Evolutionary conservation across 192 early-diverging fungal species (phyloP).

Genomic region (Coemansia sp.): DNA sequence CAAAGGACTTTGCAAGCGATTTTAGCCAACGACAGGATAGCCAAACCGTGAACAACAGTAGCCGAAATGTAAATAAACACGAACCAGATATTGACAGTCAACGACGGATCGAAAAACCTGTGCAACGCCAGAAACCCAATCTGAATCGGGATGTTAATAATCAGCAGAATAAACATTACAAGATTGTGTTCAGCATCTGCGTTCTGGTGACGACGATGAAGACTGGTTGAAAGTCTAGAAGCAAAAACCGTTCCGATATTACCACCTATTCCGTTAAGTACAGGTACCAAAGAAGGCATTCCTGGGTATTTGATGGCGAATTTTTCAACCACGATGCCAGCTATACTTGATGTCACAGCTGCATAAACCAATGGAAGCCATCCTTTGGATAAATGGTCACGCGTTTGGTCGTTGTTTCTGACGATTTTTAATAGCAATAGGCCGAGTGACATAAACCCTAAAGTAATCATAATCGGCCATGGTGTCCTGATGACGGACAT

Average conservation of each 20-base stretch:
- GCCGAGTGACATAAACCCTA: conserved; percentile 54
- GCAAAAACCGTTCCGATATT: conserved; percentile 83
- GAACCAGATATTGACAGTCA: conserved; percentile 51
- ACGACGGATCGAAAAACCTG: conserved; percentile 53
- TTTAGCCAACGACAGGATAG: conserved; percentile 61
- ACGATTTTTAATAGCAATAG: conserved; percentile 43
- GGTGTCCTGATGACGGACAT: conserved; percentile 7
- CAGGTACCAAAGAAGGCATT: conserved; percentile 52
- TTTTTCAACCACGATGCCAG: conserved; percentile 43
- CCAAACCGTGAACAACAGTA: conserved; percentile 58
- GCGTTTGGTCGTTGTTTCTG: conserved; percentile 63
- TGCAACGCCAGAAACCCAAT: conserved; percentile 60
- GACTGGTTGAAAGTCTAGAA: conserved; percentile 71
- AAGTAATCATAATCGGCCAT: conserved; percentile 51
- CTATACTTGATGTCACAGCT: conserved; percentile 67
- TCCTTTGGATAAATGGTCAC: conserved; percentile 65
- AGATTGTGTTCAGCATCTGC: conserved; percentile 49
- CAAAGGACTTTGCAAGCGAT: conserved; percentile 62
- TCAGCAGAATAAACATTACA: conserved; percentile 62
- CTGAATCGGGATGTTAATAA: conserved; percentile 73
- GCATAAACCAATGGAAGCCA: conserved; percentile 79
- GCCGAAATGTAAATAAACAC: conserved; percentile 58
- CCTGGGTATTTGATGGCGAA: conserved; percentile 32
- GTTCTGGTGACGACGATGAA: conserved; percentile 58
- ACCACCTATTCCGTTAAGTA: conserved; percentile 64